A percentile compares a stretch with the other conserved stretches of the same genome.
Evolutionary conservation across 768 basidiomycete species (phyloP).

Genomic region (Boletus coccyginus): DNA sequence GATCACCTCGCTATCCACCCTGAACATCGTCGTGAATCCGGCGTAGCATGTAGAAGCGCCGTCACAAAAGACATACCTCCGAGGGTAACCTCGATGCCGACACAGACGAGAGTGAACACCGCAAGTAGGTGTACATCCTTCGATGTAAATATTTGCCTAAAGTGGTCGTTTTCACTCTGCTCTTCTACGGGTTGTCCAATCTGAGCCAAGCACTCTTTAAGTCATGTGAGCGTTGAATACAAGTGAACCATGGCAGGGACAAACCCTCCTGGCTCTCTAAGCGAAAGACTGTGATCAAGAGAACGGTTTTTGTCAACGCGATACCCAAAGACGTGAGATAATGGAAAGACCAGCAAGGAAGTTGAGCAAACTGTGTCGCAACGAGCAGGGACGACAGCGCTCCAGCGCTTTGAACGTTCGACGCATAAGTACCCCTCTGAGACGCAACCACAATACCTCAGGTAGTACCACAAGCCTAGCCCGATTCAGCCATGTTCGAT

Average conservation of each 20-base stretch:
- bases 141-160: conserved; percentile 50
- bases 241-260: conserved; percentile 5
- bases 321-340: no score
- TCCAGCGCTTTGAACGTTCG: conserved; percentile 50
- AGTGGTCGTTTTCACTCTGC: conserved; percentile 33
- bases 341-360: no score
- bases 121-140: conserved; percentile 61
- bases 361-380: conserved; percentile 79
- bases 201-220: conserved; percentile 48
- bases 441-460: not conserved
- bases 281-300: conserved; percentile 70
- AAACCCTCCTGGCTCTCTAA: conserved; percentile 70
- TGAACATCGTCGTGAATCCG: no score
- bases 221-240: not conserved
- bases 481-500: not conserved
- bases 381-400: conserved; percentile 70
- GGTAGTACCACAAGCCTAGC: conserved; percentile 35
- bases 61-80: no score
- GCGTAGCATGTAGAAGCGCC: no score
- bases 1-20: no score
- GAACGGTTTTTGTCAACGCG: no score
- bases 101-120: conserved; percentile 62
- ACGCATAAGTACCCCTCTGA: conserved; percentile 1
- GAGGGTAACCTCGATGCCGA: no score
- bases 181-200: conserved; percentile 50